phyloP scores from a whole-genome alignment of 768 basidiomycete species.

The Xanthoconium stramineum region DNA sequence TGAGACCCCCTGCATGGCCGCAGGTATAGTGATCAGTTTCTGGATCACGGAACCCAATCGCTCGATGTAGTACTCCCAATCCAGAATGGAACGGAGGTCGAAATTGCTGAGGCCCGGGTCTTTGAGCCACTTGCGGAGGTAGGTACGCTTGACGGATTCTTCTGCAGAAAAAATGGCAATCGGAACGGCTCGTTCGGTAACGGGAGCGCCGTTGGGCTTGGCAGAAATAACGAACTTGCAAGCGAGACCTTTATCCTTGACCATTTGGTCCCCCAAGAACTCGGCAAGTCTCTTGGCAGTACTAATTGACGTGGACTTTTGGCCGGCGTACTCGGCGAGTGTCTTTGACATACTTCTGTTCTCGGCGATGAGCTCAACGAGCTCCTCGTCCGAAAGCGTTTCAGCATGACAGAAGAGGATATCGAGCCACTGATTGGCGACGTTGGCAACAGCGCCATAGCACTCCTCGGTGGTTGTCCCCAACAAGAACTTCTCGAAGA shows the following conservation, averaged over 20 bases:
- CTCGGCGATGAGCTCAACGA: constrained; percentile 97
- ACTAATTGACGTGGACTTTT: constrained; percentile 98
- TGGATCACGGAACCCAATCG: constrained; percentile 97
- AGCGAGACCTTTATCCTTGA: constrained; percentile 97
- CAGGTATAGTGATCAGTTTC: constrained; percentile 98
- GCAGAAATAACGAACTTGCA: constrained; percentile 99
- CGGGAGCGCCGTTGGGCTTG: constrained; percentile 87
- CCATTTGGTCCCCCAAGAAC: constrained; percentile 97
- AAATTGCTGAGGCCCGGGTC: constrained; percentile 85
- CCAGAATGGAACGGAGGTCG: constrained; percentile 89
- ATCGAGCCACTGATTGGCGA: constrained; percentile 97
- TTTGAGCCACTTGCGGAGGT: constrained; percentile 95
- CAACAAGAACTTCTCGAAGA: constrained; percentile 96
- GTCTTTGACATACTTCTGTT: constrained; percentile 98
- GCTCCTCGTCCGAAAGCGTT: constrained; percentile 84
- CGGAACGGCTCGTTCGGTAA: constrained; percentile 95
- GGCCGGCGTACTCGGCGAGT: constrained; percentile 90
- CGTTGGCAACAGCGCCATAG: constrained; percentile 87
- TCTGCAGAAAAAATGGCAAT: constrained; percentile 98
- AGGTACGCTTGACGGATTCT: constrained; percentile 82
- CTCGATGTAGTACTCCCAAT: constrained; percentile 99
- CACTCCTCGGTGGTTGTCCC: constrained; percentile 94
- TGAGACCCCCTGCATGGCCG: constrained; percentile 94
- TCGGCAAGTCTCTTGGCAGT: constrained; percentile 94
- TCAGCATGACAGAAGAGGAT: constrained; percentile 86